Base-by-base conservation (phyloP, 2,329 filamentous ascomycete genomes). In the Ophiostoma piceae region DNA sequence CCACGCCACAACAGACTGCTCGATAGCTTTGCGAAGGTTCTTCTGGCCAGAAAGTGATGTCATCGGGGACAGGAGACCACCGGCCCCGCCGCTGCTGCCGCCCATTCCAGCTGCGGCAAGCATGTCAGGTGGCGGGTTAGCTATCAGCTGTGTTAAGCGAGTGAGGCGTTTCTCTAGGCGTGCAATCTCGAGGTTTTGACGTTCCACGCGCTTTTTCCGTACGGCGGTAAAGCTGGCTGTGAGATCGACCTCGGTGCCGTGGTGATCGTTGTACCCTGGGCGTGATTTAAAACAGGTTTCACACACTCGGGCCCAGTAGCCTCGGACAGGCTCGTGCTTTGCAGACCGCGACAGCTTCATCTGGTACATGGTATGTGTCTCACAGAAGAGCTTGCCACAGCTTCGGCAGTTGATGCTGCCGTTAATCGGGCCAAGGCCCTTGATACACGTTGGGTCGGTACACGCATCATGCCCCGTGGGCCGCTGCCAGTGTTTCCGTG, bases 221-320 rank as follows among this genome's bases (percentile, higher is more conserved):
- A 90, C 84, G 2, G 84, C 84, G 14, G 84, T 80, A 75, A 99
- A 97, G 3, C 82, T 81, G n/a, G 82, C 80, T 2, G 87, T 93
- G 75, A 93, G 90, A 75, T 96, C 89, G 71, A 88, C 83, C 70
- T 88, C 82, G 1, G 89, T 78, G 0, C 93, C 92, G 69, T 85
- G 86, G 75, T 94, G 90, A 76, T 99, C 94, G 77, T 96, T 97
- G 79, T 99, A 99, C 3, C 95, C 95, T 35, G 94, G 92, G 75
- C 95, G 87, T 68, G 93, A 97, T 81, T 97, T 98, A 81, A 95
- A 99, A 80, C 95, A 99, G n/a, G 95, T 98, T 81, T 99, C 95
- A 77, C 95, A 99, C 1, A 98, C 94, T 68, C 95, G 83, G 75
- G 92, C 96, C 95, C 95, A 99, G 74, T 92, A 87, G 8, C 95